A percentile compares a stretch with the other conserved stretches of the same genome.
These are phyloP conservation scores for Fusarium temperatum DNA, from an alignment of 2,329 filamentous ascomycete genomes.

Conservation along the genomic window DNA sequence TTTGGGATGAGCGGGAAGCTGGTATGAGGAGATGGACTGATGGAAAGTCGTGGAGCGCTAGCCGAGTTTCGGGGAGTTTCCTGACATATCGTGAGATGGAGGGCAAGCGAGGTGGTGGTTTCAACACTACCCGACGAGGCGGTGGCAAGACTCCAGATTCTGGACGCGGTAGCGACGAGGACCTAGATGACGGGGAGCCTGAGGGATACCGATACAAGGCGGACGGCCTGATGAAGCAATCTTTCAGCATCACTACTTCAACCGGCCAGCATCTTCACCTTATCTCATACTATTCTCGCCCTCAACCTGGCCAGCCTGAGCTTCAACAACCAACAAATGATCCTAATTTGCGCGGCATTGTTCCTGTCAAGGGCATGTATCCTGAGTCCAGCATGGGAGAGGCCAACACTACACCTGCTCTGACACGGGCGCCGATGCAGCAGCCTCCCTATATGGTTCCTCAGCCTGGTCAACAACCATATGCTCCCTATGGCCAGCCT, in stretches of 20 bases:
- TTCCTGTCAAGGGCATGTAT: slow-evolving; percentile 94
- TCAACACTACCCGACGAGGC: slow-evolving; percentile 66
- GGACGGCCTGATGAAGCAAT: slow-evolving; percentile 99
- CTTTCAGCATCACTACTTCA: slow-evolving; percentile 97
- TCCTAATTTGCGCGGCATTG: slow-evolving; percentile 79
- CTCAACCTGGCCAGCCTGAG: slow-evolving; percentile 75
- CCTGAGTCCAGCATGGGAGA: slow-evolving; percentile 95
- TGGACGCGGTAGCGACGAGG: slow-evolving; percentile 81
- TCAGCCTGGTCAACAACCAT: slow-evolving; percentile 47
- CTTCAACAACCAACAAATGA: slow-evolving; percentile 86
- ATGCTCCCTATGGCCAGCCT: slow-evolving; percentile 53
- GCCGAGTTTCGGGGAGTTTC: slow-evolving; percentile 96
- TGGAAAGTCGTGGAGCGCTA: slow-evolving; percentile 98
- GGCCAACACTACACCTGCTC: slow-evolving; percentile 78
- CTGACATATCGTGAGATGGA: slow-evolving; percentile 99
- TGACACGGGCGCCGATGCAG: slow-evolving; percentile 78
- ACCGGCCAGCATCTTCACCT: slow-evolving; percentile 90
- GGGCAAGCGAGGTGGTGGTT: slow-evolving; percentile 88
- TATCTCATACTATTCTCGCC: slow-evolving; percentile 94
- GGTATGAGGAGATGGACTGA: slow-evolving; percentile 99
- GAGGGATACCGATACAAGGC: slow-evolving; percentile 95
- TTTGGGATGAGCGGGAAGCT: slow-evolving; percentile 99
- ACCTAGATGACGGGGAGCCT: slow-evolving; percentile 83
- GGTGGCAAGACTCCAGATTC: slow-evolving; percentile 85
- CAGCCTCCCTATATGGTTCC: slow-evolving; percentile 52